phyloP scores from a whole-genome alignment of 768 basidiomycete genomes.

The Lentinula boryana region DNA sequence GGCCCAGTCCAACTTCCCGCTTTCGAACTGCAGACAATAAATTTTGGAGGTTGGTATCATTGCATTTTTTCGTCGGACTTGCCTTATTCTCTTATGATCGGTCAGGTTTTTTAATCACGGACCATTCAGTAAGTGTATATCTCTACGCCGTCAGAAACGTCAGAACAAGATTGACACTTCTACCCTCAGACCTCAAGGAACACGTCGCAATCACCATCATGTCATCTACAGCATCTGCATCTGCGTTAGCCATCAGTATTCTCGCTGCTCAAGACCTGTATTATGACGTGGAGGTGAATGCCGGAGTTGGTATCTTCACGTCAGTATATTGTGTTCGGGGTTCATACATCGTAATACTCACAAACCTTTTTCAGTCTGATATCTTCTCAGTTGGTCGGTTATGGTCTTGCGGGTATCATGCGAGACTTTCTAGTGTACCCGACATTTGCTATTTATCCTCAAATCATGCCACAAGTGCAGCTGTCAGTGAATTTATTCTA shows the following conservation, averaged over 20 bases:
- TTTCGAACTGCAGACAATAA: slow-evolving; percentile 20
- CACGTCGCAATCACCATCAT: slow-evolving; percentile 52
- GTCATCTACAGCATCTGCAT: slow-evolving; percentile 44
- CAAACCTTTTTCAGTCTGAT: slow-evolving; percentile 21
- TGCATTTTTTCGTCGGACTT: neutral
- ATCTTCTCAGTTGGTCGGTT: slow-evolving; percentile 31
- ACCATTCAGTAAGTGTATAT: slow-evolving; percentile 37
- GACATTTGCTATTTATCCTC: slow-evolving; percentile 41
- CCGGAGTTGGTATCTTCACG: slow-evolving; percentile 35
- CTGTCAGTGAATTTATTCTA: slow-evolving; percentile 22
- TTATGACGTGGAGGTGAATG: slow-evolving; percentile 35
- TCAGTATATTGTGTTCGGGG: slow-evolving; percentile 5
- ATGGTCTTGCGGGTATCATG: slow-evolving; percentile 34
- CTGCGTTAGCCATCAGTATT: slow-evolving; percentile 46
- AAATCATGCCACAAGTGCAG: slow-evolving; percentile 25
- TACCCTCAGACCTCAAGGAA: slow-evolving; percentile 30
- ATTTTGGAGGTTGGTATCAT: slow-evolving; percentile 26
- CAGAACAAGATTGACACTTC: no score
- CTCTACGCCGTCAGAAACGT: neutral
- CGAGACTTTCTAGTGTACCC: slow-evolving; percentile 49
- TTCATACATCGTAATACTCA: neutral
- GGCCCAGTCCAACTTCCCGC: slow-evolving; percentile 15
- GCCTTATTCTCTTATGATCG: neutral
- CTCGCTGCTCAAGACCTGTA: slow-evolving; percentile 50
- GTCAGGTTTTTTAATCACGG: slow-evolving; percentile 41